A percentile compares a stretch with the other conserved stretches of the same genome.
Conservation (phyloP, 2,329 filamentous ascomycete species). For the Alternaria conjuncta region DNA sequence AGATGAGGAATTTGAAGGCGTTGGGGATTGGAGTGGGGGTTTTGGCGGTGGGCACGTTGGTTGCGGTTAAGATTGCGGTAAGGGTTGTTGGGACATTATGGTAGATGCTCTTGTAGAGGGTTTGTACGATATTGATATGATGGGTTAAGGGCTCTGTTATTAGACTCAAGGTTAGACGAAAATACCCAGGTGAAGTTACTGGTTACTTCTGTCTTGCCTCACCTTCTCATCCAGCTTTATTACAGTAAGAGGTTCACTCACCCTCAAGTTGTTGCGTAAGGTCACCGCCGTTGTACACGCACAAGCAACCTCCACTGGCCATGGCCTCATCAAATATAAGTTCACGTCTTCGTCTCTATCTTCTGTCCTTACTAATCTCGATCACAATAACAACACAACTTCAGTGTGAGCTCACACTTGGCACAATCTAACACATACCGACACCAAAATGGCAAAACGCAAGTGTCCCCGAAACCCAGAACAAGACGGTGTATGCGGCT, state of each 20-base stretch:
- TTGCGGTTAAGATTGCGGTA: constrained; percentile 33
- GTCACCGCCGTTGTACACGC: not conserved
- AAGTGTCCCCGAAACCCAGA: constrained; percentile 13
- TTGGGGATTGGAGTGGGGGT: constrained; percentile 51
- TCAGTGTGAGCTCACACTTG: not conserved
- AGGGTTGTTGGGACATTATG: constrained; percentile 25
- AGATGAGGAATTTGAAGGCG: constrained; percentile 56
- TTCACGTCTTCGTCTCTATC: no score
- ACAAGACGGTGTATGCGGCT: constrained; percentile 35
- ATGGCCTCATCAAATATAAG: not conserved
- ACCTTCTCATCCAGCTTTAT: not conserved
- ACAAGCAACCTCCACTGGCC: not conserved
- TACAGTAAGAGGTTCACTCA: not conserved
- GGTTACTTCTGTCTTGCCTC: not conserved
- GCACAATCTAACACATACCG: not conserved
- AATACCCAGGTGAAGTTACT: not conserved
- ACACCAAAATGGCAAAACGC: not conserved
- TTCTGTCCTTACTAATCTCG: not conserved
- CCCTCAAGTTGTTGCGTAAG: not conserved
- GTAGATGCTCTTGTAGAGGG: constrained; percentile 9
- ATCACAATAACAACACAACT: not conserved
- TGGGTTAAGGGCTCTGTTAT: not conserved
- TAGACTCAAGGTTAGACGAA: not conserved
- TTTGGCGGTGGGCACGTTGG: constrained; percentile 31
- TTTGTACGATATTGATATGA: not conserved